These are phyloP conservation scores for Tuber aestivum DNA, from an alignment of 495 filamentous ascomycete genomes.

Conservation along the genomic window DNA sequence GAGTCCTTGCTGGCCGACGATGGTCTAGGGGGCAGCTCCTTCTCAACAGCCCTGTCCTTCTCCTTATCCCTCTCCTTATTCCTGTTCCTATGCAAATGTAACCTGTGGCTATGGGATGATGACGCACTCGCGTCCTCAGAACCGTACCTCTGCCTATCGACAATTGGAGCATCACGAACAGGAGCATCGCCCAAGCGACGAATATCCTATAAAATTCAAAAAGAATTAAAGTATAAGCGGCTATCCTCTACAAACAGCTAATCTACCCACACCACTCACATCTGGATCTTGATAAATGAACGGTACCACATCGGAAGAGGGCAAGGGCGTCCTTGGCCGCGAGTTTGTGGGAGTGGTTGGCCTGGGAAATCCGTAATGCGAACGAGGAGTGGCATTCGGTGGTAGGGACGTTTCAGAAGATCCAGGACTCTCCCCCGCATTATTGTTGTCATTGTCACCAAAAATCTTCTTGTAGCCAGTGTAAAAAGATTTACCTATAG, in stretches of 20 bases:
- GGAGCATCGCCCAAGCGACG: slow-evolving; percentile 76
- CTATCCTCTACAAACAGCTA: slow-evolving; percentile 14
- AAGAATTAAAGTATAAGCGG: slow-evolving; percentile 19
- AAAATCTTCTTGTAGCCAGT: slow-evolving; percentile 65
- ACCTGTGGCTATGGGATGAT: slow-evolving; percentile 53
- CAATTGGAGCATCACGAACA: slow-evolving; percentile 64
- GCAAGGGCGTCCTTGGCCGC: slow-evolving; percentile 73
- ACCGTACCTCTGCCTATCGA: slow-evolving; percentile 50
- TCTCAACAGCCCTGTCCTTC: slow-evolving; percentile 39
- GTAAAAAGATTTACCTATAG: slow-evolving; percentile 62
- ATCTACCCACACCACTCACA: slow-evolving; percentile 48
- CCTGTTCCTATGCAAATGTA: slow-evolving; percentile 68
- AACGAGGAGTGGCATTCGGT: slow-evolving; percentile 48
- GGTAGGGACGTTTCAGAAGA: slow-evolving; percentile 66
- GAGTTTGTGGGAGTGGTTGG: slow-evolving; percentile 56
- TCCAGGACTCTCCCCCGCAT: slow-evolving; percentile 53
- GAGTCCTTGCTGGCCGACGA: slow-evolving; percentile 33
- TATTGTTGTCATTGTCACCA: slow-evolving; percentile 65
- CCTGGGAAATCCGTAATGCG: slow-evolving; percentile 55
- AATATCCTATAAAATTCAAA: slow-evolving; percentile 56
- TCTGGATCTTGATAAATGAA: slow-evolving; percentile 90
- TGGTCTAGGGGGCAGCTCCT: slow-evolving; percentile 39
- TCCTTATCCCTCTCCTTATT: slow-evolving; percentile 50
- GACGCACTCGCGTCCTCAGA: slow-evolving; percentile 45
- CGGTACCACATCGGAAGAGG: slow-evolving; percentile 88